Percentiles rank a stretch among this genome's conserved stretches.
phyloP scores from a whole-genome alignment of 202 grass and related monocot genomes.

The Setaria italica region DNA sequence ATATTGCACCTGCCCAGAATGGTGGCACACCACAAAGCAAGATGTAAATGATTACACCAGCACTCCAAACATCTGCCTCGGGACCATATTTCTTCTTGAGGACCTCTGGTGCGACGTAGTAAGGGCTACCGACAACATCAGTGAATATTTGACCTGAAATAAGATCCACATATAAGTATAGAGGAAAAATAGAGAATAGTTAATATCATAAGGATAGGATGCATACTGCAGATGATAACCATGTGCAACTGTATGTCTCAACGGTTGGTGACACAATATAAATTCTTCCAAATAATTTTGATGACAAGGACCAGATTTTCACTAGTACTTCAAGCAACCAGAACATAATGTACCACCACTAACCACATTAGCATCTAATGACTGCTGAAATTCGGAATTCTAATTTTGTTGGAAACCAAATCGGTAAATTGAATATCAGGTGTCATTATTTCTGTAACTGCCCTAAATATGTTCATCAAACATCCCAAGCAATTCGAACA shows the following conservation, averaged over 20 bases:
- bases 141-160: conserved; percentile 80
- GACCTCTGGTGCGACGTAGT: conserved; percentile 96
- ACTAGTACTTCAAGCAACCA: not conserved
- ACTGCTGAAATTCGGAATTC: not conserved
- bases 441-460: not conserved
- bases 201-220: not conserved
- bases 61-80: conserved; percentile 95
- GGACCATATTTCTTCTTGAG: conserved; percentile 89
- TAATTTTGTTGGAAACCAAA: not conserved
- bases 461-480: not conserved
- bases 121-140: conserved; percentile 94
- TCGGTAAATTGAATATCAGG: not conserved
- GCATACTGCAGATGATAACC: not conserved
- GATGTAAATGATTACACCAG: conserved; percentile 96
- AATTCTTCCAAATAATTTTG: not conserved
- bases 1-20: conserved; percentile 80
- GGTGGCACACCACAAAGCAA: conserved; percentile 86
- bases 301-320: not conserved
- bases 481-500: not conserved
- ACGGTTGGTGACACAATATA: not conserved
- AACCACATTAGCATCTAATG: not conserved
- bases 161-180: conserved; percentile 19
- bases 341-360: not conserved
- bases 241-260: conserved; percentile 16
- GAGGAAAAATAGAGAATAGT: not conserved